These are phyloP conservation scores for Agrocybe chaxingu DNA, from an alignment of 768 basidiomycete genomes.

Conservation along the genomic window DNA sequence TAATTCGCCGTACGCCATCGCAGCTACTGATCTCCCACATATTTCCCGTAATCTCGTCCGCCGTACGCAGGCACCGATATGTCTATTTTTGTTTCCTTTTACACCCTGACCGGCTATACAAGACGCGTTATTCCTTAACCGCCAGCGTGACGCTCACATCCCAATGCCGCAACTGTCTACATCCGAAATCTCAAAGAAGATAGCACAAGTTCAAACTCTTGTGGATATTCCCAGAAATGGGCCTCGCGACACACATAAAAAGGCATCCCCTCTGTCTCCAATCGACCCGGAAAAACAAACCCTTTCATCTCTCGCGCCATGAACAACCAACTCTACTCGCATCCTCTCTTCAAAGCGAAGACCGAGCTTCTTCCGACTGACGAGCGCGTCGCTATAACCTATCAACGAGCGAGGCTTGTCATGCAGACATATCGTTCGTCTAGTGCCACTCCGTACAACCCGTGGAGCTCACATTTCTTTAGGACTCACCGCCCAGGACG, in stretches of 20 bases:
- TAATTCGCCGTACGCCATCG: slow-evolving; percentile 6
- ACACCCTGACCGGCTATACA: slow-evolving; percentile 13
- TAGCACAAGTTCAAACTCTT: slow-evolving; percentile 10
- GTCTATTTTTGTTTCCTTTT: slow-evolving; percentile 17
- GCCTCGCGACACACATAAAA: slow-evolving; percentile 15
- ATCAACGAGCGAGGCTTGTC: slow-evolving; percentile 46
- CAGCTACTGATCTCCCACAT: slow-evolving; percentile 4
- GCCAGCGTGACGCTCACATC: slow-evolving; percentile 16
- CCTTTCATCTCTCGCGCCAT: slow-evolving; percentile 18
- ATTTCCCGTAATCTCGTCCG: slow-evolving; percentile 15
- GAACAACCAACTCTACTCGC: slow-evolving; percentile 34
- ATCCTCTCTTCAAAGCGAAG: slow-evolving; percentile 44
- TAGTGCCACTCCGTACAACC: slow-evolving; percentile 3
- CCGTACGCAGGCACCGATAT: slow-evolving; percentile 11
- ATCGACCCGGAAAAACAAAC: slow-evolving; percentile 1
- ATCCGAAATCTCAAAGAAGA: slow-evolving; percentile 17
- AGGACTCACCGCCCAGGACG: slow-evolving; percentile 44
- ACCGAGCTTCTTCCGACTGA: slow-evolving; percentile 42
- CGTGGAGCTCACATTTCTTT: not conserved
- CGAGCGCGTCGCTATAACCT: slow-evolving; percentile 47
- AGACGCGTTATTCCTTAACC: slow-evolving; percentile 16
- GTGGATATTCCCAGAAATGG: slow-evolving; percentile 7
- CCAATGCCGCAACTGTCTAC: slow-evolving; percentile 18
- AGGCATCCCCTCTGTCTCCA: slow-evolving; percentile 1
- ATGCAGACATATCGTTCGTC: slow-evolving; percentile 46